phyloP scores from a whole-genome alignment of 345 rosid genomes.

The Dimocarpus longan region DNA sequence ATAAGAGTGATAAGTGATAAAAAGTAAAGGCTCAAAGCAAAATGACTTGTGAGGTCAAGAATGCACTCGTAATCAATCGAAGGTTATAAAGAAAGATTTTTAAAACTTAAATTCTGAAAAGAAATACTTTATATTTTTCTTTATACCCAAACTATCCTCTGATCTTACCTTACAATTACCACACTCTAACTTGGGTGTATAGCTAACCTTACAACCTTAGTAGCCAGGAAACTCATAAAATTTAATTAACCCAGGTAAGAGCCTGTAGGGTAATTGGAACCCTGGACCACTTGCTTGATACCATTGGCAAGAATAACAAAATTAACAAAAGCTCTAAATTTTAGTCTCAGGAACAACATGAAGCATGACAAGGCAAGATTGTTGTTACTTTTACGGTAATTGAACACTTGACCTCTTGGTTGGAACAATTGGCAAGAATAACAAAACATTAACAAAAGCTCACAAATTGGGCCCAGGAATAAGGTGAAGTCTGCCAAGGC shows the following conservation, averaged over 20 bases:
- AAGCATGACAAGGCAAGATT: background rate
- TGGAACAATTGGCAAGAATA: no score
- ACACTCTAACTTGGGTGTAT: background rate
- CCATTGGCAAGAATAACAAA: background rate
- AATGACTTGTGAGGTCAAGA: background rate
- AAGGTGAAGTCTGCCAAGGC: no score
- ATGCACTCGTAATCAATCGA: background rate
- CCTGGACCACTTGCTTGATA: background rate
- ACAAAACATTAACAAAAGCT: no score
- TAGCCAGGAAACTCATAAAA: background rate
- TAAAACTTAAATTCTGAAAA: background rate
- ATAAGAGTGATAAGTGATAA: background rate
- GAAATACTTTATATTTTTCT: background rate
- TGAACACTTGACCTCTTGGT: no score
- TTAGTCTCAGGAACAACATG: conserved; percentile 1
- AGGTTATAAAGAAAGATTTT: background rate
- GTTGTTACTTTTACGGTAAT: background rate
- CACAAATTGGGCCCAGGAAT: no score
- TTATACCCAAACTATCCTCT: background rate
- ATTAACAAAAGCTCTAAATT: background rate
- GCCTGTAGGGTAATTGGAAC: background rate
- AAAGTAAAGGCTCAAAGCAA: background rate
- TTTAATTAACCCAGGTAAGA: background rate
- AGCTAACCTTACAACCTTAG: background rate
- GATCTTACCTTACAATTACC: background rate